Base-by-base conservation (phyloP, 768 basidiomycete genomes). In the Trametes coccinea region DNA sequence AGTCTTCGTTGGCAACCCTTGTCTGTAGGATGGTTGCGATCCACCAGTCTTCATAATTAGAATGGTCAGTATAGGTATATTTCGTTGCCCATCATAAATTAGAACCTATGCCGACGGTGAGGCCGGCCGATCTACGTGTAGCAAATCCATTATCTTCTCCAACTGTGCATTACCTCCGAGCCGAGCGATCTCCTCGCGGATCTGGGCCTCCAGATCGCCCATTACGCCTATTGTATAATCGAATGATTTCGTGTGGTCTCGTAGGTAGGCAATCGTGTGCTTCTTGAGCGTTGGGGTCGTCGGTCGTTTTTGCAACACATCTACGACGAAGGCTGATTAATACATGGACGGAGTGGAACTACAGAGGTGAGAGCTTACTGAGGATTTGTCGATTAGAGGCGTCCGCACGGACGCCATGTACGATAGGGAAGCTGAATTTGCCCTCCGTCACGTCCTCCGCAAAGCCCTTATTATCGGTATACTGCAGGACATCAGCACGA, bases 401-500 rank as follows among this genome's bases (percentile, higher is more conserved):
- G 70, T 94, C 86, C 6, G 90, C 83, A 33, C 90, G 86, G 49
- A 98, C 88, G 17, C 90, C 87, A 72, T 98, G 96, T 0, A 98
- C 88, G 34, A 98, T 81, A 0, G 95, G 95, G 76, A 98, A 98
- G 3, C 93, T 95, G 78, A 98, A 98, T 73, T 98, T 98, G 6
- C 96, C 96, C 76, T 98, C 96, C 0, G 92, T 89, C 13, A 98
- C 79, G 71, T 98, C 96, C 74, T 98, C 95, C 0, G 91, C 92
- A 72, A 92, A 96, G 2, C 90, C 90, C 71, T 92, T 92, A 71
- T 89, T 91, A 45, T 84, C 82, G 2, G 86, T 78, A 70, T 98
- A 98, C 93, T 96, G 65, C 8, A 31, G 43, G 34, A 34, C 47
- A 37, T 61, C 61, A 33, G n/a, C 48, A 37, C 9, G 5, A 30